A percentile compares a stretch with the other conserved stretches of the same genome.
These are phyloP conservation scores for Neofusicoccum parvum DNA, from an alignment of 2,329 filamentous ascomycete genomes.

Conservation along the genomic window DNA sequence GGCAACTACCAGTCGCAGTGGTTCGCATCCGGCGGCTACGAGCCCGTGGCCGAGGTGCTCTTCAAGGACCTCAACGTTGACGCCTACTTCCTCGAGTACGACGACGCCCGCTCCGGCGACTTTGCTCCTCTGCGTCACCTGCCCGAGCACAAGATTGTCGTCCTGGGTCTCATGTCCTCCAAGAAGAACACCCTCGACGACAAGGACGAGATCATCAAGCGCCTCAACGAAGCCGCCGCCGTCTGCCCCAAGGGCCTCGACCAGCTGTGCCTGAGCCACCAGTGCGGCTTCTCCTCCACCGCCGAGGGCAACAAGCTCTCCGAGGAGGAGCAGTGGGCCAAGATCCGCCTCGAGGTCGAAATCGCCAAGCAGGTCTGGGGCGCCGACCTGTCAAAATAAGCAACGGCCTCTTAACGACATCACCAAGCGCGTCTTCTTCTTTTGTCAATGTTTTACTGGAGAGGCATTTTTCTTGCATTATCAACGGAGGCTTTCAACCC, in stretches of 20 bases:
- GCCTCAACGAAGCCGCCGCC: constrained; percentile 40
- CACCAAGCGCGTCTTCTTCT: background rate
- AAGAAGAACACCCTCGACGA: constrained; percentile 62
- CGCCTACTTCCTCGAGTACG: constrained; percentile 63
- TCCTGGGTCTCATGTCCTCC: constrained; percentile 58
- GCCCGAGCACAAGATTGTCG: constrained; percentile 57
- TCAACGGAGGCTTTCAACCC: constrained; percentile 1
- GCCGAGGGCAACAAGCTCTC: constrained; percentile 59
- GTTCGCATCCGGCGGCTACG: constrained; percentile 62
- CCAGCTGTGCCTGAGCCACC: constrained; percentile 59
- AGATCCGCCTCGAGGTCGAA: constrained; percentile 57
- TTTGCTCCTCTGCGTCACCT: constrained; percentile 58
- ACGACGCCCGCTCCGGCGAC: constrained; percentile 59
- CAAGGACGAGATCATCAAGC: constrained; percentile 43
- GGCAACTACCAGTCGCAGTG: constrained; percentile 61
- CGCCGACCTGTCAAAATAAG: constrained; percentile 42
- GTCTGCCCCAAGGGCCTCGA: constrained; percentile 56
- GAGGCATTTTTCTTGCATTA: background rate
- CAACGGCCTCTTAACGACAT: background rate
- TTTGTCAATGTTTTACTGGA: background rate
- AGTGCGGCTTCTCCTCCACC: constrained; percentile 61
- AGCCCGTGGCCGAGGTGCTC: constrained; percentile 60
- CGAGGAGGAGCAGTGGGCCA: constrained; percentile 61
- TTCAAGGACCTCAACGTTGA: constrained; percentile 61
- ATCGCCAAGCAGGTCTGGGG: constrained; percentile 62